Evolutionary conservation across 2,329 filamentous ascomycete genomes (phyloP).

Genomic region (Sarocladiaceae sp.): DNA sequence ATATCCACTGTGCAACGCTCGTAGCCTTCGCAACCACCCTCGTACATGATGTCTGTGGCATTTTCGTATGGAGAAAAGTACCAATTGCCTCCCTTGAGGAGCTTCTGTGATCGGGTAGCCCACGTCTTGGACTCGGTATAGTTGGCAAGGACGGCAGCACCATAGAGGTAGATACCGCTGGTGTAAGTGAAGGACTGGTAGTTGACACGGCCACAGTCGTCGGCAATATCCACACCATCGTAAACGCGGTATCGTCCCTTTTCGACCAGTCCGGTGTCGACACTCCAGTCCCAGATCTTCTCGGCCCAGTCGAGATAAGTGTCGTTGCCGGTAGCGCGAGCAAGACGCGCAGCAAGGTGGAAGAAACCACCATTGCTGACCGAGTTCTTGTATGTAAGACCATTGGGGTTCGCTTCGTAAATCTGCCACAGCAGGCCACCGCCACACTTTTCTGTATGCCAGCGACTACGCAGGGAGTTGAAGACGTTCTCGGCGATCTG

Average conservation of each 20-base stretch:
- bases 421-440: conserved; percentile 83
- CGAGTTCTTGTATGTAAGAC: conserved; percentile 79
- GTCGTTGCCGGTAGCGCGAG: conserved; percentile 53
- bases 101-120: conserved; percentile 45
- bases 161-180: conserved; percentile 61
- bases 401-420: conserved; percentile 65
- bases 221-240: conserved; percentile 48
- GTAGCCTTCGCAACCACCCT: conserved; percentile 59
- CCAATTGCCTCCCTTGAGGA: conserved; percentile 47
- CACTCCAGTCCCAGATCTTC: conserved; percentile 54
- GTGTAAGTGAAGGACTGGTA: conserved; percentile 53
- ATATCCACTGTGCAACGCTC: conserved; percentile 58
- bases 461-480: conserved; percentile 64
- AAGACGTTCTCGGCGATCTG: conserved; percentile 67
- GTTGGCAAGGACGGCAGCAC: conserved; percentile 53
- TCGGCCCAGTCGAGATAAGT: conserved; percentile 54
- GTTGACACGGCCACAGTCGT: conserved; percentile 50
- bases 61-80: conserved; percentile 52
- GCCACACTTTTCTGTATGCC: conserved; percentile 61
- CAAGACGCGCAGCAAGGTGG: conserved; percentile 53
- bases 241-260: conserved; percentile 51
- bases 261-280: conserved; percentile 46
- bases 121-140: conserved; percentile 49
- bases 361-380: conserved; percentile 47
- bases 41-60: conserved; percentile 58